These are phyloP conservation scores for Podospora comata DNA, from an alignment of 495 filamentous ascomycete genomes.

Conservation along the genomic window DNA sequence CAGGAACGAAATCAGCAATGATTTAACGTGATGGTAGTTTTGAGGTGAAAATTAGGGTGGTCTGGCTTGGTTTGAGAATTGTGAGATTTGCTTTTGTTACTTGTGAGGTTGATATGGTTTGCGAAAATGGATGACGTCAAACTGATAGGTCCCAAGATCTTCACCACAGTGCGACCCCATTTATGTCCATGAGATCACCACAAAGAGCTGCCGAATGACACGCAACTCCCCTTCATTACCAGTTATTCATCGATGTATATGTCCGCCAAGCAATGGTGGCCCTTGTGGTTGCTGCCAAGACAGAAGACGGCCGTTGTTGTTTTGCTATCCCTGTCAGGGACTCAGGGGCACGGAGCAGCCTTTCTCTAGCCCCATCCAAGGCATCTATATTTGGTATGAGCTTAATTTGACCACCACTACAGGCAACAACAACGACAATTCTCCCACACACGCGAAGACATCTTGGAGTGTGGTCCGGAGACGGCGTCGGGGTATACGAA, in stretches of 20 bases:
- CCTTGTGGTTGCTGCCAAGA: background rate
- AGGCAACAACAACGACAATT: background rate
- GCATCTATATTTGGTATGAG: background rate
- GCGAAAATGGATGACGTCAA: background rate
- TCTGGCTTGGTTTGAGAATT: no score
- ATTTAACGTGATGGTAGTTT: background rate
- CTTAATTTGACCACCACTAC: background rate
- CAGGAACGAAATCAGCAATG: no score
- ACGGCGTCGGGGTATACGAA: background rate
- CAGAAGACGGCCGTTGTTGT: background rate
- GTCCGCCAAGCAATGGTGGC: background rate
- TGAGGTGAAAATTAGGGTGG: background rate
- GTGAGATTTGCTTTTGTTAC: no score
- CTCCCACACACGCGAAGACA: background rate
- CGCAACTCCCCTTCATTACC: no score
- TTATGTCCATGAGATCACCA: background rate
- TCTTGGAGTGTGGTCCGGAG: background rate
- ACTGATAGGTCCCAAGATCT: background rate
- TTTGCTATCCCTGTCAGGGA: background rate
- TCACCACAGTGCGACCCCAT: background rate
- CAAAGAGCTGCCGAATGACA: background rate
- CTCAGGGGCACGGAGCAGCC: background rate
- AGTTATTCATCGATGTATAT: background rate
- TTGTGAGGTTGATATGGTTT: background rate
- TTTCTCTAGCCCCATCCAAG: background rate